These are phyloP conservation scores for Aciculoconidium aculeatum DNA, from an alignment of 805 yeast species.

Conservation along the genomic window DNA sequence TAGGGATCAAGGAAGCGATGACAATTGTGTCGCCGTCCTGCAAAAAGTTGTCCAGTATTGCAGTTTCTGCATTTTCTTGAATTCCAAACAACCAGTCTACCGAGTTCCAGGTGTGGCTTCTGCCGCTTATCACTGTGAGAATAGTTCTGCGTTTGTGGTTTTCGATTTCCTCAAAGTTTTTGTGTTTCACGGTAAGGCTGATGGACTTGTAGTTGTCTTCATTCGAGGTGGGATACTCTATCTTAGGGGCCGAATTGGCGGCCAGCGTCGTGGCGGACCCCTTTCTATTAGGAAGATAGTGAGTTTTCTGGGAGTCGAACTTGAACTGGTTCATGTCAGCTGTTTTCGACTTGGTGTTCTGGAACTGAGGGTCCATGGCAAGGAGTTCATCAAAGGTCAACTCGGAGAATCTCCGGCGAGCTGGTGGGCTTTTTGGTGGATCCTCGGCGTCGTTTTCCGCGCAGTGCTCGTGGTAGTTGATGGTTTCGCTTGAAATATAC, in stretches of 20 bases:
- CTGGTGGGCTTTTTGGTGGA: conserved; percentile 5
- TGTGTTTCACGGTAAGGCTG: conserved; percentile 41
- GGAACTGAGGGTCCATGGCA: conserved; percentile 49
- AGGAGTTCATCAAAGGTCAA: conserved; percentile 51
- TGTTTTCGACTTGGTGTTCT: conserved; percentile 28
- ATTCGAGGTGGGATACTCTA: conserved; percentile 24
- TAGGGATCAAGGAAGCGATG: conserved; percentile 30
- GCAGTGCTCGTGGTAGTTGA: conserved; percentile 14
- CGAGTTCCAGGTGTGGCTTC: conserved; percentile 41
- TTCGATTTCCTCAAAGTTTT: conserved; percentile 18
- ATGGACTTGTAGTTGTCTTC: conserved; percentile 33
- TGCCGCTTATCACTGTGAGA: conserved; percentile 33
- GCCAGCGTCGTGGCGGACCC: conserved; percentile 3
- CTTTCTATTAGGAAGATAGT: conserved; percentile 9
- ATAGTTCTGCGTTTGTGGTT: conserved; percentile 23
- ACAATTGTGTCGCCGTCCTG: conserved; percentile 36
- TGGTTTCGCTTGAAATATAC: conserved; percentile 15
- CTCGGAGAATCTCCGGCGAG: conserved; percentile 35
- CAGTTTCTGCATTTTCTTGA: not conserved
- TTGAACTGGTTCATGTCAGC: conserved; percentile 39
- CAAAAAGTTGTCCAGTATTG: conserved; percentile 21
- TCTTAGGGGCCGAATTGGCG: conserved; percentile 4
- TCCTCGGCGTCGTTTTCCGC: conserved; percentile 3
- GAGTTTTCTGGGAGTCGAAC: conserved; percentile 36
- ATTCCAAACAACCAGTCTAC: conserved; percentile 31